These are phyloP conservation scores for Fomitopsis pinicola DNA, from an alignment of 1,284 basidiomycete species.

Conservation along the genomic window DNA sequence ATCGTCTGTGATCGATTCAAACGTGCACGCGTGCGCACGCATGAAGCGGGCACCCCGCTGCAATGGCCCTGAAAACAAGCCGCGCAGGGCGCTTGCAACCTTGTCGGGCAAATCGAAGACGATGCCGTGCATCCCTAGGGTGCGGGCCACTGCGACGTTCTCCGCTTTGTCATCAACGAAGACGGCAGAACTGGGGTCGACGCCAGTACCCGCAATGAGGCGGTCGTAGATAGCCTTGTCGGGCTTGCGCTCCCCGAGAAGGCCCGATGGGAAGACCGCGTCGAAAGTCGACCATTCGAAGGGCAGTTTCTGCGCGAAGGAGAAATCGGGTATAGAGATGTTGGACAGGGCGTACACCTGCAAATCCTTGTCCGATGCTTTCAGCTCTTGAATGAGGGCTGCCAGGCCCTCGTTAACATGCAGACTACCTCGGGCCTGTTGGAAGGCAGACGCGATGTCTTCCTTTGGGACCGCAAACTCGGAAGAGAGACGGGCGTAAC, in stretches of 20 bases:
- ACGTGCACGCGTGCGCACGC: conserved; percentile 31
- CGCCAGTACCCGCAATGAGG: conserved; percentile 39
- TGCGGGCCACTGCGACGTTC: conserved; percentile 51
- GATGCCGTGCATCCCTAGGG: conserved; percentile 51
- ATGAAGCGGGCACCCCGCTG: conserved; percentile 37
- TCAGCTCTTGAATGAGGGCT: conserved; percentile 42
- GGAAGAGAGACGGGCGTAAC: conserved; percentile 38
- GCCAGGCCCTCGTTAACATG: conserved; percentile 41
- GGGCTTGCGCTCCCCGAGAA: conserved; percentile 29
- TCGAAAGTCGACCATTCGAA: conserved; percentile 54
- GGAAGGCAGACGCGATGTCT: conserved; percentile 40
- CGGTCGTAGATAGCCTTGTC: conserved; percentile 49
- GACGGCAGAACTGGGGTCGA: conserved; percentile 39
- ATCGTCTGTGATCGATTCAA: conserved; percentile 39
- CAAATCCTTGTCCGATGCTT: conserved; percentile 29
- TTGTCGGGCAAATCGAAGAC: conserved; percentile 39
- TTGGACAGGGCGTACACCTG: conserved; percentile 56
- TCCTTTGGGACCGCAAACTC: conserved; percentile 36
- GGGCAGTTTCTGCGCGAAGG: conserved; percentile 35
- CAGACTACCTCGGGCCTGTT: conserved; percentile 43
- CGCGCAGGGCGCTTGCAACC: conserved; percentile 40
- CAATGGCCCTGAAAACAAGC: conserved; percentile 42
- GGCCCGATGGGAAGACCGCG: conserved; percentile 47
- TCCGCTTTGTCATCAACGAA: conserved; percentile 58
- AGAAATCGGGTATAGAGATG: conserved; percentile 52